Conservation (phyloP, 768 basidiomycete species). For the Tylopilus plumbeoviolaceoides region DNA sequence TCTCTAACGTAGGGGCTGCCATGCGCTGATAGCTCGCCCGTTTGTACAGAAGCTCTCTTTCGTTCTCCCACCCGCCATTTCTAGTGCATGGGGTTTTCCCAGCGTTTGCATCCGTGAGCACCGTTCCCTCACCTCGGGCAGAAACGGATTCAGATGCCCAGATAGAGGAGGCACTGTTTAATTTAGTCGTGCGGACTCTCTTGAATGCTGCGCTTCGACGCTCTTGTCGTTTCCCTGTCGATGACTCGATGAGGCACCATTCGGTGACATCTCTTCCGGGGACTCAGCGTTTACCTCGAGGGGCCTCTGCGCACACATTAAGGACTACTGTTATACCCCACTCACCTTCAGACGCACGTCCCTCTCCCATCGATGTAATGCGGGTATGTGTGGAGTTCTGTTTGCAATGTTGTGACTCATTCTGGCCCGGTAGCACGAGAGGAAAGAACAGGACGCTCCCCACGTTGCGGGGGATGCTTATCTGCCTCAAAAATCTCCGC, state of each 20-base stretch:
- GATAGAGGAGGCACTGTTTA: too few relatives aligned
- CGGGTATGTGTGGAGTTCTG: background rate
- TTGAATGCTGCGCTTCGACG: background rate
- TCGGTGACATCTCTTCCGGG: background rate
- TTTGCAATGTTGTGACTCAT: background rate
- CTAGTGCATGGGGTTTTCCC: too few relatives aligned
- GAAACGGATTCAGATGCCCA: background rate
- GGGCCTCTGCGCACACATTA: background rate
- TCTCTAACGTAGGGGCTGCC: too few relatives aligned
- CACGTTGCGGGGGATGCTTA: background rate
- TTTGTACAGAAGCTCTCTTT: too few relatives aligned
- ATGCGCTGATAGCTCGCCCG: too few relatives aligned
- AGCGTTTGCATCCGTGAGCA: too few relatives aligned
- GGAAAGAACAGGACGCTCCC: background rate
- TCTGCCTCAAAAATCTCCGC: background rate
- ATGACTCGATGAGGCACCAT: background rate
- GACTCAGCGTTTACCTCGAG: background rate
- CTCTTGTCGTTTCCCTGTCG: background rate
- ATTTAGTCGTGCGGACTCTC: background rate
- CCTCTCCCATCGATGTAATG: background rate
- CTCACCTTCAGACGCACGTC: background rate
- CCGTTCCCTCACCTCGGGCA: background rate
- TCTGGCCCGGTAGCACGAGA: background rate
- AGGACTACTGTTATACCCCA: background rate
- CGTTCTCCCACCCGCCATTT: too few relatives aligned